Evolutionary conservation across 352 stramenopile species (phyloP), one percentile per base, ranked within the genome.

Genomic region (Phytophthora podocarpi): DNA sequence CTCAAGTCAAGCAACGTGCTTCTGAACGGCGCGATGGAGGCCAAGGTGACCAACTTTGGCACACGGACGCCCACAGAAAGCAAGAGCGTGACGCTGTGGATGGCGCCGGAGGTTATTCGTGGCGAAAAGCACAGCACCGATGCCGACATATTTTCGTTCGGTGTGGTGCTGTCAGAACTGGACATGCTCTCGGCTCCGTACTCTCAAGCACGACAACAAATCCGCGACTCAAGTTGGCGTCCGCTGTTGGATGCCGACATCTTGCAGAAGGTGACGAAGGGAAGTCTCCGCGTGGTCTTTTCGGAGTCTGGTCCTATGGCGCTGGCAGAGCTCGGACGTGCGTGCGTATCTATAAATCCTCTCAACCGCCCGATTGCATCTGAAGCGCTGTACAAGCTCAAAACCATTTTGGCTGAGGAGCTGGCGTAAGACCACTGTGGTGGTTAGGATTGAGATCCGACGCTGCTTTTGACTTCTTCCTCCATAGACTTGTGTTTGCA

Each of bases 131-230:
- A 92, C 45, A 78, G 66, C 59, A 83, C 69, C n/a, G 65, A 82
- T 7, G 87, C 82, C 49, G 84, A 93, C 43, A 83, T 93, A 18
- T 93, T 90, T 64, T 90, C 80, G 57, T 91, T 91, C 41, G 90
- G 80, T 30, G 87, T 93, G 51, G 85, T 93, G 20, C 58, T 93
- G 40, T 93, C 82, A 53, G 84, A 93, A 59, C 16, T 85, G 41
- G 76, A 85, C 24, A 72, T 74, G 30, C 80, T 74, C 10, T 56
- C 58, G 9, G 58, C 67, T 26, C 74, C 72, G 28, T 77, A 77
- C 40, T 28, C 39, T 5, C 49, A 59, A 35, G 62, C 55, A 3
- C 32, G 42, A 10, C 15, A 67, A 26, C 41, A 58, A 48, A 55
- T 64, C 39, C 54, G 51, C 9, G 47, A 67, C 30, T 54, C 41